These are phyloP conservation scores for Henckelia pumila DNA, from an alignment of 257 asterid species.

Conservation along the genomic window DNA sequence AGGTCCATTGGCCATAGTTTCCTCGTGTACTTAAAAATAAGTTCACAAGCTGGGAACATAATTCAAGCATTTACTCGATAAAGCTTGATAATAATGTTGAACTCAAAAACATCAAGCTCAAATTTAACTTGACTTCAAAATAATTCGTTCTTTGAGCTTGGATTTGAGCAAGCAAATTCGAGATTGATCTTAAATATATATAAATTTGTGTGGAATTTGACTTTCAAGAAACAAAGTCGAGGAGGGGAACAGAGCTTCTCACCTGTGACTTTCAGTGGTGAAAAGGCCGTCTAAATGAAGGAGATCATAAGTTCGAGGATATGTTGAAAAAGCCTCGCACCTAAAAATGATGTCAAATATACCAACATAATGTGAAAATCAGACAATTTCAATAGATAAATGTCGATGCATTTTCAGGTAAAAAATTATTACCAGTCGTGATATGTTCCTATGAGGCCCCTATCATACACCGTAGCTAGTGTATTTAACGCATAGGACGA, in stretches of 20 bases:
- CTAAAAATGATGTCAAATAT: constrained; percentile 28
- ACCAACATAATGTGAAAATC: neutral
- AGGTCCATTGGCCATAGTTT: too few species aligned
- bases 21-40: too few species aligned
- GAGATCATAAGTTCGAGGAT: constrained; percentile 96
- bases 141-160: neutral
- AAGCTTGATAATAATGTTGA: too few species aligned
- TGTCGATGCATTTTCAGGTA: neutral
- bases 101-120: too few species aligned
- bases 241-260: constrained; percentile 9
- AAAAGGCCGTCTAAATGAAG: constrained; percentile 86
- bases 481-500: constrained; percentile 80
- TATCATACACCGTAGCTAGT: constrained; percentile 80
- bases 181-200: neutral
- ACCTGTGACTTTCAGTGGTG: constrained; percentile 93
- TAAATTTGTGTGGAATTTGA: too few species aligned
- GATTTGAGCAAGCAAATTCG: too few species aligned
- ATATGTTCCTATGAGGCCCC: constrained; percentile 92
- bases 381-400: neutral
- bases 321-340: constrained; percentile 98
- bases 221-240: constrained; percentile 3
- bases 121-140: too few species aligned
- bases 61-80: too few species aligned
- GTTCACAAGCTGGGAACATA: too few species aligned
- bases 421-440: constrained; percentile 74